phyloP scores from a whole-genome alignment of 1,284 basidiomycete genomes.

The Heterobasidion parviporum region DNA sequence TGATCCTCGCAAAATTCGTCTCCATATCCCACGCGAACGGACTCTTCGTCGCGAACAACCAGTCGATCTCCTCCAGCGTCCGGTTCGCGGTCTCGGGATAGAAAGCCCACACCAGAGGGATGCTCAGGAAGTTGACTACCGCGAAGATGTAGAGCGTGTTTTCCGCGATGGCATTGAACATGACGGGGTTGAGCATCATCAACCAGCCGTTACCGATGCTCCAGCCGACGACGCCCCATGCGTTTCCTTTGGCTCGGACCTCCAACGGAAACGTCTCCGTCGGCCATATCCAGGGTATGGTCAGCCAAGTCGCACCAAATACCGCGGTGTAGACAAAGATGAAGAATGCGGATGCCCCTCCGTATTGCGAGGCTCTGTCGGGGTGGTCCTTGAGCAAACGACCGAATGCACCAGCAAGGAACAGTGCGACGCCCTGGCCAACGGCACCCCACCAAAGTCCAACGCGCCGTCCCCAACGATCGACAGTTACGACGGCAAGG shows the following conservation, averaged over 20 bases:
- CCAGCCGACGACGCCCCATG: constrained; percentile 47
- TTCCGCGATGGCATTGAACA: constrained; percentile 26
- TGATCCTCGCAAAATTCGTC: constrained; percentile 22
- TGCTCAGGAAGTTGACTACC: constrained; percentile 36
- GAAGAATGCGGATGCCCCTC: constrained; percentile 39
- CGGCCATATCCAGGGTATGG: constrained; percentile 39
- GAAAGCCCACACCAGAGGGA: constrained; percentile 41
- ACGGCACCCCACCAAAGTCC: constrained; percentile 38
- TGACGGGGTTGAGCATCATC: constrained; percentile 26
- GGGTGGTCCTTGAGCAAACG: constrained; percentile 34
- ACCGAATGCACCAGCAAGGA: constrained; percentile 38
- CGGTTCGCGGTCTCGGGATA: constrained; percentile 46
- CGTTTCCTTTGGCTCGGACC: constrained; percentile 47
- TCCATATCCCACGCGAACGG: constrained; percentile 41
- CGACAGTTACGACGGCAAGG: constrained; percentile 37
- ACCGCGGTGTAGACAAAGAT: constrained; percentile 39
- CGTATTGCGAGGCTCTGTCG: constrained; percentile 32
- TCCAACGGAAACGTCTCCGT: constrained; percentile 56
- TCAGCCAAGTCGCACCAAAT: constrained; percentile 50
- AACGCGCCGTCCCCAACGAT: constrained; percentile 38
- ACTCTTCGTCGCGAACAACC: constrained; percentile 36
- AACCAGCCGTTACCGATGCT: constrained; percentile 39
- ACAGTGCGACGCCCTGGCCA: constrained; percentile 27
- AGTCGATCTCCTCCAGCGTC: constrained; percentile 44
- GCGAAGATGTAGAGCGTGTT: constrained; percentile 39